Conservation (phyloP, 768 basidiomycete species). For the Kwoniella bestiolae region DNA sequence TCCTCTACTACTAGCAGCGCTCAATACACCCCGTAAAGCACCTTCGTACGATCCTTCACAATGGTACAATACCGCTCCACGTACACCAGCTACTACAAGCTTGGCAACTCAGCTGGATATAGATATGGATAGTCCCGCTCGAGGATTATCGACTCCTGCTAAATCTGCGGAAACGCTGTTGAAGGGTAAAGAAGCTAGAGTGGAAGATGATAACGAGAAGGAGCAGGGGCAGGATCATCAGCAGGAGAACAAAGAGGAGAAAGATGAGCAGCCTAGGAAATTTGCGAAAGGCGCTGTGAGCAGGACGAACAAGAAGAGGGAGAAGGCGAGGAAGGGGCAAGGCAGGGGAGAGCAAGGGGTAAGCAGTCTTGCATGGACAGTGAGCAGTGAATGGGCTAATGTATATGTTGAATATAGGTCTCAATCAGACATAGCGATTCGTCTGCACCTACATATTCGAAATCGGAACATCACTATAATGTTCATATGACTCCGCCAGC, state of each 20-base stretch:
- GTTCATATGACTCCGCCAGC: conserved; percentile 46
- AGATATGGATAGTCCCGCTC: conserved; percentile 39
- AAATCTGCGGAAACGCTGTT: not conserved
- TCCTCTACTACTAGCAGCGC: conserved; percentile 13
- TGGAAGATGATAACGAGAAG: conserved; percentile 14
- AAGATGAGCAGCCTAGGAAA: too few relatives aligned
- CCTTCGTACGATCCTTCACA: conserved; percentile 27
- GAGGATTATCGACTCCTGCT: conserved; percentile 7
- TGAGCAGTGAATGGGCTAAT: not conserved
- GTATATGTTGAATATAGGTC: not conserved
- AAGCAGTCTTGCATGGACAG: too few relatives aligned
- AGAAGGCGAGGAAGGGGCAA: conserved; percentile 29
- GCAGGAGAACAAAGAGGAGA: conserved; percentile 10
- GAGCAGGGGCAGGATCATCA: conserved; percentile 13
- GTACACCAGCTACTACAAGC: conserved; percentile 12
- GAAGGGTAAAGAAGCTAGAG: conserved; percentile 20
- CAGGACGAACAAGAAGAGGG: conserved; percentile 29
- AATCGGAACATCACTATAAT: conserved; percentile 47
- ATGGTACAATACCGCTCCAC: conserved; percentile 19
- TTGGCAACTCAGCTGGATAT: conserved; percentile 30
- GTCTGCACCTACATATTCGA: conserved; percentile 11
- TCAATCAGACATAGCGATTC: conserved; percentile 24
- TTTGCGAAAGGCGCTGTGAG: too few relatives aligned
- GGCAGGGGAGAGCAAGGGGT: conserved; percentile 23
- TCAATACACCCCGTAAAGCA: conserved; percentile 25